Evolutionary conservation across 768 basidiomycete genomes (phyloP), one percentile per base, ranked within the genome.

Genomic region (Tricholoma matsutake): DNA sequence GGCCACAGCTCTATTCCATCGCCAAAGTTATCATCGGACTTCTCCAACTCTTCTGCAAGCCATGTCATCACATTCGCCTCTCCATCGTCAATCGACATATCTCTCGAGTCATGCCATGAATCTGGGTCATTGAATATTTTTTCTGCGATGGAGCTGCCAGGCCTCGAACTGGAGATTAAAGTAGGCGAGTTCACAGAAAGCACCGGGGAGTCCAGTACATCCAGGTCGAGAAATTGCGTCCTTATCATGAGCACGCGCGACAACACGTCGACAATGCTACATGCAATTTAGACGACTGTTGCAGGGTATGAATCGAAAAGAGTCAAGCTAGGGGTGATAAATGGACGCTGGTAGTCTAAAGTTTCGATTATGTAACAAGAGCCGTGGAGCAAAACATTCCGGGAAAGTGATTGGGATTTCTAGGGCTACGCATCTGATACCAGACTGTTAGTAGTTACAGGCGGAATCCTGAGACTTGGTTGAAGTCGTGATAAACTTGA

Each of bases 121-220:
- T 74, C 60, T 3, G 79, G 79, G 60, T 78, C 77, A 53, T 78
- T 78, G 65, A 79, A 78, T 53, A 79, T 80, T 55, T 68, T 72
- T 63, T 79, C 78, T 57, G 77, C 78, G 29, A 78, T 68, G 10
- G 76, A 76, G 56, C 73, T 77, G n/a, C 72, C 72, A 18, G 76
- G 77, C 18, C 74, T 65, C 35, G 65, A 67, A 60, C 71, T 68
- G 61, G 73, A 62, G 16, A 68, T 62, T 20, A 69, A 68, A 25
- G 68, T 71, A 59, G 70, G 65, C 10, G 75, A 72, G 16, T 67
- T 67, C 7, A 73, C 68, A 7, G 76, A 75, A 31, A 75, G 62
- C 57, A 77, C 56, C 0, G 77, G 78, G 35, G 78, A 79, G 39
- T 79, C 78, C 45, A 76, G 67, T 55, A 72, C 63, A 65, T 78